These are phyloP conservation scores for Venturia effusa DNA, from an alignment of 2,329 filamentous ascomycete genomes.

Conservation along the genomic window DNA sequence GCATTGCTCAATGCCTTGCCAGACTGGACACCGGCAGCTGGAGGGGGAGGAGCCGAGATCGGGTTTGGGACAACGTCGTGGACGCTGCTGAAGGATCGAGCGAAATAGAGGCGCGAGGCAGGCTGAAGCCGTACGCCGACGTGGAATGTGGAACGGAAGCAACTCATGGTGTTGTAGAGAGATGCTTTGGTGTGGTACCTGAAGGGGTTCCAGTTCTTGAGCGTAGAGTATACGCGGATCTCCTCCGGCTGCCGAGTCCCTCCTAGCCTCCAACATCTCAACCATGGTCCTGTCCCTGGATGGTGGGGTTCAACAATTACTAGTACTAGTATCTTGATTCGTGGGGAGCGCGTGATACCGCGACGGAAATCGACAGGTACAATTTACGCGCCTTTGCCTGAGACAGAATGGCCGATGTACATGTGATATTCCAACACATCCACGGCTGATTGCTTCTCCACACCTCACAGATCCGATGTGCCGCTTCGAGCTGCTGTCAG, in stretches of 20 bases:
- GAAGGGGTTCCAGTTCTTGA: too few species aligned
- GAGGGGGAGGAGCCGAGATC: conserved; percentile 14
- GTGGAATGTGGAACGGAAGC: conserved; percentile 10
- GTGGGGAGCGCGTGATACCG: neutral
- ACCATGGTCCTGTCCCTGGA: neutral
- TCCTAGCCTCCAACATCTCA: too few species aligned
- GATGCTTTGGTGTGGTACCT: neutral
- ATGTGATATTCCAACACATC: neutral
- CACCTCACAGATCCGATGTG: neutral
- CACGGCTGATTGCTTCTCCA: neutral
- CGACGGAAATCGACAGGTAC: neutral
- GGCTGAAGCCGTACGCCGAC: conserved; percentile 7
- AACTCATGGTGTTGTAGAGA: neutral
- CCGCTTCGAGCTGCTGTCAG: conserved; percentile 10
- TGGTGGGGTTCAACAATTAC: conserved; percentile 1
- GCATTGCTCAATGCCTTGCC: conserved; percentile 33
- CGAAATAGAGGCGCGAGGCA: neutral
- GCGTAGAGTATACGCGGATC: neutral
- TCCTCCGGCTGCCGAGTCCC: neutral
- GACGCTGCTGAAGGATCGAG: conserved; percentile 10
- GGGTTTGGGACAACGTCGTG: conserved; percentile 9
- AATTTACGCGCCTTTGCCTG: neutral
- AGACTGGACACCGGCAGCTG: conserved; percentile 8
- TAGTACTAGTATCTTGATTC: too few species aligned
- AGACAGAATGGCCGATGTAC: neutral